Evolutionary conservation across 495 filamentous ascomycete species (phyloP).

Genomic region (Tuber calosporum): DNA sequence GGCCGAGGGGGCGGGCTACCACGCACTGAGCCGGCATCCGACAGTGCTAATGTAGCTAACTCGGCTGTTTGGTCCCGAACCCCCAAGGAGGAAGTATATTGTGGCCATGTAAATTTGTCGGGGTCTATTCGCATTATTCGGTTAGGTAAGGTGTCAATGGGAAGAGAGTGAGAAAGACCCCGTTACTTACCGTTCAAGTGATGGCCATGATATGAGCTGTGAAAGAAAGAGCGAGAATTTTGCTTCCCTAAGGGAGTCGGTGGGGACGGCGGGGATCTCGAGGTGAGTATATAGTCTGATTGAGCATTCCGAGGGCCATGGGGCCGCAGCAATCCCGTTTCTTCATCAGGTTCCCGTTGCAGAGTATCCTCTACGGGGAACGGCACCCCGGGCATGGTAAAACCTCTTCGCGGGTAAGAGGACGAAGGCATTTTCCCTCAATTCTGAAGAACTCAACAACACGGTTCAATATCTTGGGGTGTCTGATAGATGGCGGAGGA

Average conservation of each 20-base stretch:
- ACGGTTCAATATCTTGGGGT: background rate
- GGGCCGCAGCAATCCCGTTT: slow-evolving; percentile 15
- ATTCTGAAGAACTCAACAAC: slow-evolving; percentile 8
- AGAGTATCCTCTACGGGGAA: slow-evolving; percentile 5
- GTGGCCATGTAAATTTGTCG: slow-evolving; percentile 34
- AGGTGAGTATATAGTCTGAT: slow-evolving; percentile 20
- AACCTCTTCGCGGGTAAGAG: slow-evolving; percentile 28
- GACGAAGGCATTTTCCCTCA: slow-evolving; percentile 27
- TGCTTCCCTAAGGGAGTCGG: slow-evolving; percentile 34
- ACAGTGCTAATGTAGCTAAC: slow-evolving; percentile 77
- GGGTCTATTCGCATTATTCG: slow-evolving; percentile 11
- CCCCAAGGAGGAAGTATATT: slow-evolving; percentile 36
- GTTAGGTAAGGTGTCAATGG: slow-evolving; percentile 4
- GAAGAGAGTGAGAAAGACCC: background rate
- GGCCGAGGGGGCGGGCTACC: slow-evolving; percentile 27
- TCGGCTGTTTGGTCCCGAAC: slow-evolving; percentile 89
- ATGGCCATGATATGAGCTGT: slow-evolving; percentile 36
- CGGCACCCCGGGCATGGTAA: slow-evolving; percentile 13
- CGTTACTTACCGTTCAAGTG: slow-evolving; percentile 21
- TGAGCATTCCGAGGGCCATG: slow-evolving; percentile 22
- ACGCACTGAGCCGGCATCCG: slow-evolving; percentile 47
- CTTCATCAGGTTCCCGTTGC: slow-evolving; percentile 21
- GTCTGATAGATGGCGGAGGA: background rate
- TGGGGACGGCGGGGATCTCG: slow-evolving; percentile 30
- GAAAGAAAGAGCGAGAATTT: slow-evolving; percentile 38